Evolutionary conservation across 495 filamentous ascomycete genomes (phyloP), one percentile per base, ranked within the genome.

Genomic region (Terfezia claveryi): DNA sequence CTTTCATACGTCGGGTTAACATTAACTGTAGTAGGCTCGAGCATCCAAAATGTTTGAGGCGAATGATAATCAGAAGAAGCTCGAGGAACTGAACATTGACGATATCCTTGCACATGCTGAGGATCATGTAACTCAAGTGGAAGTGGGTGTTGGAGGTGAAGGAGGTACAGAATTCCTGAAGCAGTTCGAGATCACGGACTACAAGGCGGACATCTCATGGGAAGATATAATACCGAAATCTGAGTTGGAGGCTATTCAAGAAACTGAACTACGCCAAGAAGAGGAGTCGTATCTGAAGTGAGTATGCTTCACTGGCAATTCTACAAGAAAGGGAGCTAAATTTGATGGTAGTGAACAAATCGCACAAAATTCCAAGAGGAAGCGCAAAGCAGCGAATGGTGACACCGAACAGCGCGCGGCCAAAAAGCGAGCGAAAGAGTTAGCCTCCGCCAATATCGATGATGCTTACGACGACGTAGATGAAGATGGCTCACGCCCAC

Each of bases 1-100:
- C 68, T 68, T 37, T 63, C 68, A 37, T 62, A 56, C 14, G 64
- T 76, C 46, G 68, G 16, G 20, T 23, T 20, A 20, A 60, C 36
- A 32, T 32, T 32, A 32, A 10, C 10, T n/a, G 23, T n/a, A 23
- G 36, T 52, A 62, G 61, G 63, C 63, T 11, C 63, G 63, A 56
- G 63, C 63, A 49, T 62, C 63, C 63, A 93, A 84, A 66, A 91
- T 99, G 83, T 99, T 99, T 59, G 85, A 94, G 65, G 87, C 95
- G 63, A 85, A 82, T 1, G 83, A 85, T 54, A 96, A 96, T 67
- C 91, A 99, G 67, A 79, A 85, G 70, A 88, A 91, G 65, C 75
- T 99, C 27, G 91, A 99, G 65, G 87, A 94, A 66, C 79, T 99
- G n/a, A 91, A 99, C 63, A 95, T 99, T 57, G 91, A 99, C 61